These are phyloP conservation scores for Daldinia grandis DNA, from an alignment of 495 filamentous ascomycete species.

Conservation along the genomic window DNA sequence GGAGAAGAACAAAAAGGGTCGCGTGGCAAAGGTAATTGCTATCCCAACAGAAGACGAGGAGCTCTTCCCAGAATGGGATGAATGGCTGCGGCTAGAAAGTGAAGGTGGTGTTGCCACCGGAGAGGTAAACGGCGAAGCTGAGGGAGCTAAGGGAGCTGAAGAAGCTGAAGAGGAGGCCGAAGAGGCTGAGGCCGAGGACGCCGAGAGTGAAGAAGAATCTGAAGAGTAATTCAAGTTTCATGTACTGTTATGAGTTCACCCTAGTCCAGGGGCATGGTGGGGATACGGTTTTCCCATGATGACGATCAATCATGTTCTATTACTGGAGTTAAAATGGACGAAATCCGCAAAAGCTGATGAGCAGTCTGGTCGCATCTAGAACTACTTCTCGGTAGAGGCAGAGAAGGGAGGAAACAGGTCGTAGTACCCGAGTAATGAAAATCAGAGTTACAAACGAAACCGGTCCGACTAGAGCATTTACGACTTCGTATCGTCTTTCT, in stretches of 20 bases:
- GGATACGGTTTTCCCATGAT: slow-evolving; percentile 10
- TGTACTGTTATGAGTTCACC: slow-evolving; percentile 12
- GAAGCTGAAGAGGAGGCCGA: slow-evolving; percentile 17
- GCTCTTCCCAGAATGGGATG: slow-evolving; percentile 95
- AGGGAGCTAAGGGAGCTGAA: slow-evolving; percentile 45
- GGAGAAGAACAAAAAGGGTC: slow-evolving; percentile 81
- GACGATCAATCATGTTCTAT: slow-evolving; percentile 13
- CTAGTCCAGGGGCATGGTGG: neutral
- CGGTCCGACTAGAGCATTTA: neutral
- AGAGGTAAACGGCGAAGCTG: slow-evolving; percentile 57
- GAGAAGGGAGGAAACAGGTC: slow-evolving; percentile 1
- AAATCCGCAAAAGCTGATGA: slow-evolving; percentile 23
- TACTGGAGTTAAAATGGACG: slow-evolving; percentile 26
- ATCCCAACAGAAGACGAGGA: slow-evolving; percentile 89
- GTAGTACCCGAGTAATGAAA: slow-evolving; percentile 16
- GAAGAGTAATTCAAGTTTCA: slow-evolving; percentile 24
- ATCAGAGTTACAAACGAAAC: slow-evolving; percentile 3
- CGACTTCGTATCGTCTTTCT: too few relatives aligned
- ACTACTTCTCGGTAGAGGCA: slow-evolving; percentile 4
- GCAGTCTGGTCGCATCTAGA: slow-evolving; percentile 19
- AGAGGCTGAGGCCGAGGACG: neutral
- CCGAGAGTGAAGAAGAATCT: slow-evolving; percentile 14
- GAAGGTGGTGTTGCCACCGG: slow-evolving; percentile 63
- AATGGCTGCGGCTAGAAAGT: slow-evolving; percentile 82
- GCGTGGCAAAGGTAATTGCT: slow-evolving; percentile 81